Evolutionary conservation across 2,329 filamentous ascomycete species (phyloP).

Genomic region (Basipetospora sp.): DNA sequence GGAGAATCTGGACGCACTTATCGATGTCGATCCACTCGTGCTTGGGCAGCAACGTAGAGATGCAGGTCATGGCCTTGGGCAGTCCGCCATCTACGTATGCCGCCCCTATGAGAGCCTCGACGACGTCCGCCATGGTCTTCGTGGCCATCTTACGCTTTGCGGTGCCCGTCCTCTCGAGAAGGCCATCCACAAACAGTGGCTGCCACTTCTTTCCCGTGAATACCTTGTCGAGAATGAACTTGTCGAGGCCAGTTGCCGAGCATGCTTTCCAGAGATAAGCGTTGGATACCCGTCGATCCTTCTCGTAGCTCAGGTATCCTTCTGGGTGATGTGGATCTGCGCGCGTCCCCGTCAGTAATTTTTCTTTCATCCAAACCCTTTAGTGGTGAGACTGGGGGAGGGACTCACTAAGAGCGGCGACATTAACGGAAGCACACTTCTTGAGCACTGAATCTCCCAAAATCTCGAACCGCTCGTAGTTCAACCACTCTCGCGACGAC

Average conservation of each 20-base stretch:
- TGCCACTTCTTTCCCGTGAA: conserved; percentile 64
- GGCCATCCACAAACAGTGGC: conserved; percentile 39
- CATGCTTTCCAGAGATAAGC: conserved; percentile 53
- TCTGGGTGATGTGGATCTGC: conserved; percentile 60
- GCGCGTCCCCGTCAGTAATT: conserved; percentile 8
- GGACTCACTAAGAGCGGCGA: conserved; percentile 36
- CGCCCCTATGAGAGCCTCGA: conserved; percentile 72
- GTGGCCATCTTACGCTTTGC: conserved; percentile 39
- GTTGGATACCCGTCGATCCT: conserved; percentile 62
- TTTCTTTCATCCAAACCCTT: neutral
- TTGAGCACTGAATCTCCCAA: conserved; percentile 78
- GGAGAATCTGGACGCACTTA: conserved; percentile 27
- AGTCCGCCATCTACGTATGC: conserved; percentile 56
- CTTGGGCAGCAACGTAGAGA: conserved; percentile 51
- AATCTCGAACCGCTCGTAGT: conserved; percentile 80
- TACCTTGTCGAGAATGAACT: conserved; percentile 52
- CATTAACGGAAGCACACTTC: conserved; percentile 50
- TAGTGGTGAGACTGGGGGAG: neutral
- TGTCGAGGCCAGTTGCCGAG: conserved; percentile 48
- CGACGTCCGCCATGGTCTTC: conserved; percentile 74
- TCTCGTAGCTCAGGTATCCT: conserved; percentile 53
- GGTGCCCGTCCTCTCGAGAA: conserved; percentile 12
- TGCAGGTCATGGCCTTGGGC: conserved; percentile 45
- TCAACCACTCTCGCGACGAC: conserved; percentile 38
- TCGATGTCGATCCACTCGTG: conserved; percentile 36